Base-by-base conservation (phyloP, 208 protist genomes). In the Leishmania major region DNA sequence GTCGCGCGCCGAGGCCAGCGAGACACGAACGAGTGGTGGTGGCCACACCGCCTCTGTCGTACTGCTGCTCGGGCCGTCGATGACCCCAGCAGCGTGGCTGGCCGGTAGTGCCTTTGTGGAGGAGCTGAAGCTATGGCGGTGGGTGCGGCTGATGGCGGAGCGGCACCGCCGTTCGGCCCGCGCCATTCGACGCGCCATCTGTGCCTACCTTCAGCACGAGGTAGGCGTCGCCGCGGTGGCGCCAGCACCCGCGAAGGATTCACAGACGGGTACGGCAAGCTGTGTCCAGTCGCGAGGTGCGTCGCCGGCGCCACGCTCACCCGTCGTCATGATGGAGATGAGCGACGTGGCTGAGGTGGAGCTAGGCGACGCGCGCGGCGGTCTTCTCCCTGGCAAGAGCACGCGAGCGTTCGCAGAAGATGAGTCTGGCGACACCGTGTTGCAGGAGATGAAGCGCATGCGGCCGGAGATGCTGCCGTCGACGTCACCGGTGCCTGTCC, bases 41-140 rank as follows among this genome's bases (percentile, higher is more conserved):
- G 71, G 64, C 13, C 70, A 13, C 17, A 64, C 74, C 47, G 75
- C 80, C 2, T 60, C 49, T 47, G 83, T 71, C 15, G 82, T 83
- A 8, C 45, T 82, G 35, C 45, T 84, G 40, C 70, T 94, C 11
- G 83, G 81, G 28, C 76, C 83, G 13, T 81, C 71, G 17, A 84
- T 95, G 80, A 91, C 87, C 0, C 80, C 91, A 8, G 79, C 17
- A 15, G 90, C 81, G n/a, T 97, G 93, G 93, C 69, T 97, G 35
- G 90, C 87, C 22, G 94, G 94, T 11, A 88, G 90, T 51, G 89
- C 88, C 43, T 97, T 97, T 87, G 94, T 96, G 49, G 91, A 97
- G 77, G 92, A 97, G 78, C 84, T 97, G 85, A 91, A 92, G 76
- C 85, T 97, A 82, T 97, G 94, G 93, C 93, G 94, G 0, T 97